Evolutionary conservation across 2,329 filamentous ascomycete genomes (phyloP), one percentile per base, ranked within the genome.

Genomic region (Parastagonospora avenae): DNA sequence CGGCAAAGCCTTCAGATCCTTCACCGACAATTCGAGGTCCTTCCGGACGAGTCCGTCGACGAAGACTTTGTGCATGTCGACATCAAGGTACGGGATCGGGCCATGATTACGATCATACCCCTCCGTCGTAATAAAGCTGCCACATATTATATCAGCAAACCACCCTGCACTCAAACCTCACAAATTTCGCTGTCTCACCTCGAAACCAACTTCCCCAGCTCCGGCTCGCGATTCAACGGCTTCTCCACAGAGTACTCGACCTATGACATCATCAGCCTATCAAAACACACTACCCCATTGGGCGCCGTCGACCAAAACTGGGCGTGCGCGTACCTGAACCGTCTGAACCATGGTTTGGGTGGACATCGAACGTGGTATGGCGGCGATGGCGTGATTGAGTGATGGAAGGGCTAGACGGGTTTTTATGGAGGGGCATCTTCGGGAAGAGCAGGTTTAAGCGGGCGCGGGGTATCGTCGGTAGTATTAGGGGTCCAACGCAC

Each of bases 71-170:
- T 79, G 77, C 6, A 61, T 70, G 8, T 55, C 56, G n/a, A 67
- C 67, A 37, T 76, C 64, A 42, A 83, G 66, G 50, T 80, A 73
- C 1, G 81, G 81, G 28, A 84, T 80, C 8, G 79, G 76, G 8
- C 70, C 80, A 63, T 85, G 82, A 50, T 85, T 85, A 28, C 84
- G 78, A 63, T 86, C 81, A 61, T 85, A 86, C 28, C 77, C 77
- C 28, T 72, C 45, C 35, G 56, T 33, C 15, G 80, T 80, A 39
- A 85, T 75, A 66, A 84, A 85, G 42, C 75, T 76, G 29, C 38
- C 11, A 24, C 10, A 29, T 7, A 11, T 8, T 12, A 24, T 33
- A 16, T 55, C 24, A 54, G 12, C n/a, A 32, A 10, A 11, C 6
- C 31, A 42, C 27, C 11, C n/a, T 16, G 16, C 6, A 12, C 15